These are phyloP conservation scores for Colletotrichum tropicicola DNA, from an alignment of 2,329 filamentous ascomycete species.

Conservation along the genomic window DNA sequence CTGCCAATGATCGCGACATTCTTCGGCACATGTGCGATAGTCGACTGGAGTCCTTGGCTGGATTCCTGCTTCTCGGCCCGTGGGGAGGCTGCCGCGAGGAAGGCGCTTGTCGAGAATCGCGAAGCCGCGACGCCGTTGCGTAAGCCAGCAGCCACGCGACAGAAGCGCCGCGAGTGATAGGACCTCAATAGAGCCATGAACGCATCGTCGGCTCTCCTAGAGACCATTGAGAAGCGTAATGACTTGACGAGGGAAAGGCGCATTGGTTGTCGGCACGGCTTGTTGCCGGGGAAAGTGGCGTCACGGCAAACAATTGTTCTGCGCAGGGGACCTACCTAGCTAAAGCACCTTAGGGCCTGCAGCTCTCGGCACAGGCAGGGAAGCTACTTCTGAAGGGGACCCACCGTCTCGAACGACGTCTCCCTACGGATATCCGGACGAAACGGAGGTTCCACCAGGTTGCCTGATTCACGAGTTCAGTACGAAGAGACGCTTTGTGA, in stretches of 20 bases:
- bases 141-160: slow-evolving; percentile 1
- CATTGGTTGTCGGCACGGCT: neutral
- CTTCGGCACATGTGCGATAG: slow-evolving; percentile 36
- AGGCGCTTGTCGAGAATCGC: slow-evolving; percentile 10
- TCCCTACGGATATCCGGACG: no score
- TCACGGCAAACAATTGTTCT: no score
- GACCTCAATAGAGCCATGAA: slow-evolving; percentile 26
- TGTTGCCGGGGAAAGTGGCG: slow-evolving; percentile 6
- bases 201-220: slow-evolving; percentile 4
- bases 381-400: no score
- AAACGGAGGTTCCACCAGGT: no score
- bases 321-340: no score
- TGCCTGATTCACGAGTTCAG: no score
- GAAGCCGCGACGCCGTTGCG: neutral
- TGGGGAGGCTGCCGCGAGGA: neutral
- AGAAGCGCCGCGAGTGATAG: slow-evolving; percentile 26
- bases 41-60: neutral
- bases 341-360: no score
- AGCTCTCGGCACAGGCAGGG: no score
- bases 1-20: slow-evolving; percentile 78
- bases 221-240: slow-evolving; percentile 9
- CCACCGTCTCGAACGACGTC: no score
- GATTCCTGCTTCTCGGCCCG: neutral
- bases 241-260: neutral
- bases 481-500: neutral